Conservation (phyloP, 345 rosid species). For the Eucalyptus marginata region DNA sequence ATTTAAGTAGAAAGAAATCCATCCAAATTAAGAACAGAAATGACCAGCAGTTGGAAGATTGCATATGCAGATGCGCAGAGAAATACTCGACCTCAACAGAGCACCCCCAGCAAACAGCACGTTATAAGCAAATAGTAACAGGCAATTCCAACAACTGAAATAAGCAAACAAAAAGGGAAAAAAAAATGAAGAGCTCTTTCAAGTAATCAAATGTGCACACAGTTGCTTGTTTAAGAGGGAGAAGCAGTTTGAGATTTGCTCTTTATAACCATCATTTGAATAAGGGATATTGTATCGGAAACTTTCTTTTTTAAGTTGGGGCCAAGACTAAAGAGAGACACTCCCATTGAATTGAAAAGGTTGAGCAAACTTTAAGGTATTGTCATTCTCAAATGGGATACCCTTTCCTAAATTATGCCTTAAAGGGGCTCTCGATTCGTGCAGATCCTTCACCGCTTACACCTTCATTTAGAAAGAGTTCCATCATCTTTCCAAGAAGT, state of each 20-base stretch:
- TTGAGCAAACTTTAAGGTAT: background rate
- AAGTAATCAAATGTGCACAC: background rate
- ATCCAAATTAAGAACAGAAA: background rate
- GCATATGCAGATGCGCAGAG: background rate
- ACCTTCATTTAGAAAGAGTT: background rate
- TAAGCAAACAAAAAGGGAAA: background rate
- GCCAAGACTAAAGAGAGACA: background rate
- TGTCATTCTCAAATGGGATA: background rate
- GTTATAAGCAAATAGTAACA: background rate
- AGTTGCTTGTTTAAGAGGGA: constrained; percentile 1
- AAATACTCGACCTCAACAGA: background rate
- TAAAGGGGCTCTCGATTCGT: background rate
- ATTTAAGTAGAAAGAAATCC: too few relatives aligned
- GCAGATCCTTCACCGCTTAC: background rate
- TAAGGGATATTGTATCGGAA: background rate
- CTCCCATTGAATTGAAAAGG: background rate
- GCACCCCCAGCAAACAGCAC: background rate
- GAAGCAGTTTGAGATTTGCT: constrained; percentile 7
- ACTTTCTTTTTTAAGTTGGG: background rate
- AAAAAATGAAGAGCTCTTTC: background rate
- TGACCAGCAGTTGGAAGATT: background rate
- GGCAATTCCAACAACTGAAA: background rate
- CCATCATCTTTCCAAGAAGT: background rate
- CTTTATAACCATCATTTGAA: constrained; percentile 12
- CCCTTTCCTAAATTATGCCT: background rate